Conservation (phyloP, 2,329 filamentous ascomycete genomes). For the Colletotrichum magnum region DNA sequence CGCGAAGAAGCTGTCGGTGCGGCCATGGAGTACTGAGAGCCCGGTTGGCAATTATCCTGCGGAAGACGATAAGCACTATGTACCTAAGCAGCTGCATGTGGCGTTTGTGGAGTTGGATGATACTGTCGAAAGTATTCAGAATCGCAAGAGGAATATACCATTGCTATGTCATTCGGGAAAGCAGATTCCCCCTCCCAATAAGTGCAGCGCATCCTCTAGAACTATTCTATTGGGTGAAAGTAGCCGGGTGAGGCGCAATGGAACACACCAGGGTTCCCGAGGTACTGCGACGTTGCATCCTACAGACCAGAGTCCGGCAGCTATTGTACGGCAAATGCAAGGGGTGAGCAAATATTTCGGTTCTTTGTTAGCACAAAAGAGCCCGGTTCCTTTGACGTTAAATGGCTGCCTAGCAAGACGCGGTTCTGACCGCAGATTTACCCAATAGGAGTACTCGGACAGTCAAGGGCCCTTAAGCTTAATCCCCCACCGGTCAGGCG, state of each 20-base stretch:
- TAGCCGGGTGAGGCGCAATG: background rate
- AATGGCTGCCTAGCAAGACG: conserved; percentile 21
- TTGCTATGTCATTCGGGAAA: background rate
- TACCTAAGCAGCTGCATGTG: background rate
- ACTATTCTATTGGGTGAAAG: background rate
- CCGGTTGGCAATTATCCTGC: background rate
- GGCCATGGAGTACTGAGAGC: conserved; percentile 66
- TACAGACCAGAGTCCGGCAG: background rate
- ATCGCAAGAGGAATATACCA: conserved; percentile 8
- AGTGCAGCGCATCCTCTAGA: too few relatives aligned
- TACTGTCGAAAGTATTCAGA: background rate
- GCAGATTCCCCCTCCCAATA: too few relatives aligned
- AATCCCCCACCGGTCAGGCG: conserved; percentile 11
- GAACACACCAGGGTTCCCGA: too few relatives aligned
- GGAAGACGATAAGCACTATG: background rate
- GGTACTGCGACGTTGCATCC: background rate
- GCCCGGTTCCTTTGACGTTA: conserved; percentile 25
- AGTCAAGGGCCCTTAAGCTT: conserved; percentile 14
- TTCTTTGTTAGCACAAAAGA: conserved; percentile 3
- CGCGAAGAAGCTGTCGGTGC: conserved; percentile 71
- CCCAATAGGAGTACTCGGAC: conserved; percentile 2
- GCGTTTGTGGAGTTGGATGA: conserved; percentile 31
- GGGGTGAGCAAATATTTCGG: background rate
- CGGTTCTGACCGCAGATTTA: conserved; percentile 7
- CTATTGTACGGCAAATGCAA: background rate